Base-by-base conservation (phyloP, 768 basidiomycete genomes). In the Suillus tomentosus region DNA sequence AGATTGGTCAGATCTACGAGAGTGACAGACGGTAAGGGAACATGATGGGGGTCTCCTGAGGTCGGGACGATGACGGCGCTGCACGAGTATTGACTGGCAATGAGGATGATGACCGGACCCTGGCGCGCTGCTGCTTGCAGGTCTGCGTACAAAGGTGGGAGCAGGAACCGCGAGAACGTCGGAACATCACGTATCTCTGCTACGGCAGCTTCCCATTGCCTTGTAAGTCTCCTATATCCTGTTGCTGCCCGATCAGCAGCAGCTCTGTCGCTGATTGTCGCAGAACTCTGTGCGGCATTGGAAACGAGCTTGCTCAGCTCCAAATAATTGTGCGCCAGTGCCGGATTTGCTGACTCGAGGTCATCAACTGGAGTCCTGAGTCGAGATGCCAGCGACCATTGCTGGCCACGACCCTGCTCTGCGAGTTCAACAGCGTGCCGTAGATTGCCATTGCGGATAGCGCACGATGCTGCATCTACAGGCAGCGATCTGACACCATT, bases 361-460 rank as follows among this genome's bases (percentile, higher is more conserved):
- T 67, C 62, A 56, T 76, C 73, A 8, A 73, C 34, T 14, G 74
- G 69, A 9, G 70, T 68, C 1, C 67, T 68, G 11, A 74, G 69
- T 24, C 71, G 66, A 27, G 68, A 60, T 1, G 73, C 43, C 55
- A 75, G 70, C 24, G 66, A 67, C 74, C 75, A 76, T 2, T 72
- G 68, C 14, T 74, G 62, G 5, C 70, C 47, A 48, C 22, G 47
- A 2, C 47, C 47, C 47, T 48, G 47, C 70, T 76, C 74, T 39
- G 70, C 54, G 64, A 73, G 71, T 63, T 74, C 72, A 0, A 73
- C 22, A 5, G 74, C 73, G 15, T 45, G 57, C 34, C 65, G 57
- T 19, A 27, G 34, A 31, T 66, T 53, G 14, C 36, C 45, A 10
- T 42, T 9, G 15, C 9, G 39, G 48, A 70, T 62, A 19, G 73